phyloP scores from a whole-genome alignment of 441 rosid genomes.

The Croton laevigatus region DNA sequence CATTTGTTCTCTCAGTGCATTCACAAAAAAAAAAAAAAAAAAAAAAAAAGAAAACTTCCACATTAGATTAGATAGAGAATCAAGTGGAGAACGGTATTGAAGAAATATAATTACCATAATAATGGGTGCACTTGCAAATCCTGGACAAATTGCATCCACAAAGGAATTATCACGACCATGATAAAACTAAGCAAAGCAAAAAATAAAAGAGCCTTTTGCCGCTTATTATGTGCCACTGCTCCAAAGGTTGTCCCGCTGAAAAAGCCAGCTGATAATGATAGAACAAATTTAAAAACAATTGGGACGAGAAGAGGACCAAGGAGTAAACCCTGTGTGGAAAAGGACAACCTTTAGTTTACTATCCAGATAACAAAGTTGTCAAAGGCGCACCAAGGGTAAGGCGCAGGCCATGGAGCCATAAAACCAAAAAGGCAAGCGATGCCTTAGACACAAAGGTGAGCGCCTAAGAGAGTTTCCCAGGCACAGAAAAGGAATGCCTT shows the following conservation, averaged over 20 bases:
- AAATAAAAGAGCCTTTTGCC: constrained; percentile 54
- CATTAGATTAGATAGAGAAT: not conserved
- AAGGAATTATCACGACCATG: constrained; percentile 50
- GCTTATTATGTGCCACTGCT: constrained; percentile 38
- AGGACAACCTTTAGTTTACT: constrained; percentile 18
- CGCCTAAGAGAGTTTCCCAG: no score
- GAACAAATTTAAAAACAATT: constrained; percentile 46
- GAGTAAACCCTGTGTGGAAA: constrained; percentile 60
- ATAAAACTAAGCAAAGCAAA: constrained; percentile 48
- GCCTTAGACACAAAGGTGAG: no score
- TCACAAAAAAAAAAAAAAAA: not conserved
- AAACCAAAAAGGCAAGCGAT: no score
- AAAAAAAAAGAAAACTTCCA: not conserved
- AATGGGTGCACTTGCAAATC: constrained; percentile 74
- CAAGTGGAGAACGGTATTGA: not conserved
- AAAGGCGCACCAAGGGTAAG: no score
- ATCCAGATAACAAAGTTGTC: constrained; percentile 16
- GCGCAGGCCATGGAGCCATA: no score
- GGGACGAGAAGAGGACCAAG: constrained; percentile 81
- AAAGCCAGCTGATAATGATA: constrained; percentile 33
- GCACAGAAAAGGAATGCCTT: no score
- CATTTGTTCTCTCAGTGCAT: not conserved
- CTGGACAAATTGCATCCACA: constrained; percentile 84
- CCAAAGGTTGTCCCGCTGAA: constrained; percentile 23
- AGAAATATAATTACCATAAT: constrained; percentile 55